Evolutionary conservation across 1,284 basidiomycete genomes (phyloP).

Genomic region (Kwoniella shivajii): DNA sequence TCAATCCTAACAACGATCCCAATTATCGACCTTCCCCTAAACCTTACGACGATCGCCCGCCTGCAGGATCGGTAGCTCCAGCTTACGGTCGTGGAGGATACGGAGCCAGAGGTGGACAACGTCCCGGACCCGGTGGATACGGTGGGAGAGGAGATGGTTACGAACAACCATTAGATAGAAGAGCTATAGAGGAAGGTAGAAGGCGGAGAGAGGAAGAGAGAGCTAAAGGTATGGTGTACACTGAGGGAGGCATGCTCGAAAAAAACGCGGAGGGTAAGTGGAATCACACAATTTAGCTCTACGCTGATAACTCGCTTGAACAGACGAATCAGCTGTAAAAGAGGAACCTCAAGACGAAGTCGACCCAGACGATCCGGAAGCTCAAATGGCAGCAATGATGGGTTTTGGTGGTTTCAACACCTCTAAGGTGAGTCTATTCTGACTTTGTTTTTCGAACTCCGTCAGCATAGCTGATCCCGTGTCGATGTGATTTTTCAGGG

Average conservation of each 20-base stretch:
- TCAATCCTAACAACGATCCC: conserved; percentile 30
- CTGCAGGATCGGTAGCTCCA: conserved; percentile 3
- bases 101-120: conserved; percentile 19
- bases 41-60: neutral
- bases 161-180: conserved; percentile 41
- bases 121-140: conserved; percentile 15
- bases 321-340: conserved; percentile 7
- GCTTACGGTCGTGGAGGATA: conserved; percentile 2
- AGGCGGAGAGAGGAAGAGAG: conserved; percentile 50
- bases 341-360: conserved; percentile 62
- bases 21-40: conserved; percentile 35
- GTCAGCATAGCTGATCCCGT: neutral
- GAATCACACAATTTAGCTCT: neutral
- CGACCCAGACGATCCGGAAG: conserved; percentile 63
- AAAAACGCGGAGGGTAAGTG: conserved; percentile 24
- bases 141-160: conserved; percentile 28
- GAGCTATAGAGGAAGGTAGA: conserved; percentile 52
- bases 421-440: conserved; percentile 69
- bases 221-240: conserved; percentile 38
- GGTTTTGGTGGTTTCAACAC: conserved; percentile 84
- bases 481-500: conserved; percentile 58
- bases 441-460: neutral
- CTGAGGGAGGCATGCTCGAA: conserved; percentile 31
- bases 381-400: conserved; percentile 87
- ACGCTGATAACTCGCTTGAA: neutral